Base-by-base conservation (phyloP, 2,329 filamentous ascomycete genomes). In the Cladosporium sphaerospermum region DNA sequence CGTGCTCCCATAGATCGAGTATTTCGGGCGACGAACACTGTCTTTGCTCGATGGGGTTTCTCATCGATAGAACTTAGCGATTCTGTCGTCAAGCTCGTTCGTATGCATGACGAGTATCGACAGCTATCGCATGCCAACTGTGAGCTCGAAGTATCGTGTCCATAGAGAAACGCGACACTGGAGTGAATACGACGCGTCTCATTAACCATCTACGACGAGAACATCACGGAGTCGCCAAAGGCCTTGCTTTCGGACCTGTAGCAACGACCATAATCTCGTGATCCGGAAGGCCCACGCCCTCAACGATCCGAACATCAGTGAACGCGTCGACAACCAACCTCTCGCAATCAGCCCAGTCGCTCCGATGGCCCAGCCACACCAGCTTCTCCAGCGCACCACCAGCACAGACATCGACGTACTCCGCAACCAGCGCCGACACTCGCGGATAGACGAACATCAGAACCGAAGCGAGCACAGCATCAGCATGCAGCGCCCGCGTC, bases 381-480 rank as follows among this genome's bases (percentile, higher is more conserved):
- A 76, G 61, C 9, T 53, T 63, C 45, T 67, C 57, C 10, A 75
- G 63, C 1, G 48, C 55, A 10, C 59, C 62, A 10, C 58, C 43
- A 0, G 64, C 64, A 58, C 64, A 64, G n/a, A 55, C 49, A 3
- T 70, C 59, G 28, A 80, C 41, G 56, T 81, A 80, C 52, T 67
- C 68, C 2, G 56, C 57, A 10, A 80, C 57, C 9, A 81, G 62
- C 3, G 63, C 69, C 3, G 74, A 69, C n/a, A 74, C 67, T 11
- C 76, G 71, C 1, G 78, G 78, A 58, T 80, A 81, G 23, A 79
- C 73, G 63, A 81, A 80, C 55, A 80, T 64, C 72, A 78, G 74
- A n/a, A 66, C 67, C 1, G 59, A 54, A 8, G 75, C 75, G n/a
- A 71, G 57, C 4, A 63, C 56, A 3, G 75, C 75, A 9, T 73